phyloP scores from a whole-genome alignment of 371 early-diverging fungal species.

The Mortierella sp. region DNA sequence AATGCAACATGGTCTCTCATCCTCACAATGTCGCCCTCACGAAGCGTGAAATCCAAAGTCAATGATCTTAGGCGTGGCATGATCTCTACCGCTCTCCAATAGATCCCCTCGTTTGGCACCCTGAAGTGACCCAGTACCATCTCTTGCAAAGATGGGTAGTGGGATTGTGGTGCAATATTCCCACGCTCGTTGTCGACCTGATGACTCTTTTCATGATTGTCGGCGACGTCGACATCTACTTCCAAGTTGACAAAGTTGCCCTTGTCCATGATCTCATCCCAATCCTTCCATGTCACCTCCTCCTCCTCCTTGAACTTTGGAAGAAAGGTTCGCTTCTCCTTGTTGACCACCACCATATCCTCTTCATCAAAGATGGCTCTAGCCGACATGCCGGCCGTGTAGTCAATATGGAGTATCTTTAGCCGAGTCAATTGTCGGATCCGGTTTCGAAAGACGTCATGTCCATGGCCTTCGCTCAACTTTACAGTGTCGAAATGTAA shows the following conservation, averaged over 20 bases:
- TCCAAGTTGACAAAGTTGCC: too few species aligned
- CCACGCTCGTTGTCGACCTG: too few species aligned
- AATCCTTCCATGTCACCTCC: too few species aligned
- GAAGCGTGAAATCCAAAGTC: not conserved
- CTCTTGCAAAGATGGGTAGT: not conserved
- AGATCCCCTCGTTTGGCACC: not conserved
- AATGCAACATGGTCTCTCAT: not conserved
- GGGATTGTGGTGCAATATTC: not conserved
- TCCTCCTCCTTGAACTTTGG: too few species aligned
- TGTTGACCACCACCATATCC: not conserved
- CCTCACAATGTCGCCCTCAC: not conserved
- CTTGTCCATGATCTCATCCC: not conserved
- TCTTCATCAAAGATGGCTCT: slow-evolving; percentile 4
- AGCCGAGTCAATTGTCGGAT: slow-evolving; percentile 11
- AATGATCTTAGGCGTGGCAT: slow-evolving; percentile 10
- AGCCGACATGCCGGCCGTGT: not conserved
- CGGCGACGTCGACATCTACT: too few species aligned
- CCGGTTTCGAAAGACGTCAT: slow-evolving; percentile 6
- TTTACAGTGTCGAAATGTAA: not conserved
- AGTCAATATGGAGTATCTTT: not conserved
- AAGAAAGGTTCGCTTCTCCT: not conserved
- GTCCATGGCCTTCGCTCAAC: not conserved
- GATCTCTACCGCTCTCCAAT: not conserved
- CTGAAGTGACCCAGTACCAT: not conserved
- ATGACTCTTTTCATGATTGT: too few species aligned